A percentile compares a stretch with the other conserved stretches of the same genome.
Evolutionary conservation across 2,329 filamentous ascomycete species (phyloP).

Genomic region (Colletotrichum tropicale): DNA sequence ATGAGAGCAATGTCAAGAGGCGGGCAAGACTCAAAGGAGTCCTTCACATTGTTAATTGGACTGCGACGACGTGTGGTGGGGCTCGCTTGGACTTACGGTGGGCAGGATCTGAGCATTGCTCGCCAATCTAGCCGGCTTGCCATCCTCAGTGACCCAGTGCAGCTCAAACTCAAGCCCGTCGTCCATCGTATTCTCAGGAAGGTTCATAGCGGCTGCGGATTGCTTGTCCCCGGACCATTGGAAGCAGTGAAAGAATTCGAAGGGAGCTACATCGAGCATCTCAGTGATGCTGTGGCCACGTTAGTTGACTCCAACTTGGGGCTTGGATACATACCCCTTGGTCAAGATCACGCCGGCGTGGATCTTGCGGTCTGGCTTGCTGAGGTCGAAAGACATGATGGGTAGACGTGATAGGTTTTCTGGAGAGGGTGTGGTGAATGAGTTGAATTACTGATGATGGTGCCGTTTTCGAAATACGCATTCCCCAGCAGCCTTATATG

Average conservation of each 20-base stretch:
- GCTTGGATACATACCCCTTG: constrained; percentile 23
- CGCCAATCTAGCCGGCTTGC: constrained; percentile 24
- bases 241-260: constrained; percentile 32
- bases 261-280: constrained; percentile 36
- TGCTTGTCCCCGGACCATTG: constrained; percentile 17
- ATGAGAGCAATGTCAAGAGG: constrained; percentile 45
- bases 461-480: neutral
- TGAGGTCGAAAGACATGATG: constrained; percentile 23
- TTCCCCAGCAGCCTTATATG: neutral
- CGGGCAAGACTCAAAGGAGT: constrained; percentile 43
- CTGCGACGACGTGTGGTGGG: too few species aligned
- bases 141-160: constrained; percentile 37
- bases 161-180: constrained; percentile 32
- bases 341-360: constrained; percentile 34
- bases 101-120: constrained; percentile 30
- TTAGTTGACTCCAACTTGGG: neutral
- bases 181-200: neutral
- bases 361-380: constrained; percentile 26
- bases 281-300: constrained; percentile 30
- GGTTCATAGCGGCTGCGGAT: constrained; percentile 9
- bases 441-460: neutral
- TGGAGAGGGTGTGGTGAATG: neutral
- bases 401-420: neutral
- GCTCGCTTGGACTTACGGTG: constrained; percentile 26
- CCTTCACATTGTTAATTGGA: constrained; percentile 23